Evolutionary conservation across 2,329 filamentous ascomycete species (phyloP), one percentile per base, ranked within the genome.

Genomic region (Neonectria sp.): DNA sequence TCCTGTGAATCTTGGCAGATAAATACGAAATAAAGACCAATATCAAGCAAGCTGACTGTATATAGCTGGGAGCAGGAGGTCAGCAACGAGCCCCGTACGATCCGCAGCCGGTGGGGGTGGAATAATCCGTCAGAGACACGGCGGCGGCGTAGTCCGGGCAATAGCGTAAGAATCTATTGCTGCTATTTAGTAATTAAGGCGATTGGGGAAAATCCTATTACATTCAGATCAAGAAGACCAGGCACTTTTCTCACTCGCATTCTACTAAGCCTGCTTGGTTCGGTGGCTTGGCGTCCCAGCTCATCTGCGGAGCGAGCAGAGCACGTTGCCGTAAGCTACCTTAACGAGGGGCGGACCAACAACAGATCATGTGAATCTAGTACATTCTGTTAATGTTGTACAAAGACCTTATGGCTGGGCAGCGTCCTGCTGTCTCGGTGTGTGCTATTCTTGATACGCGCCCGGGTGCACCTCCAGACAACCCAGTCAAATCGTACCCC

Each of bases 161-260:
- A 69, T 70, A 65, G 74, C 65, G 74, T 71, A 65, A 73, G 71
- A 73, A 56, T 58, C 46, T 68, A 68, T 62, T 60, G 58, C 55
- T 46, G 65, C 60, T 25, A 66, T 40, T 25, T 15, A 43, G 59
- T 60, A 68, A 55, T 55, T 45, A 29, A 15, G 29, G 40, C 27
- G 27, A 29, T 51, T 33, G 55, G 64, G 55, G 21, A 21, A 62
- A 43, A n/a, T 49, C 15, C 43, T 65, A 21, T 43, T 40, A 21
- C 9, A 65, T 58, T 57, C 53, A 27, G 31, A 58, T 58, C 45
- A 43, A 60, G 55, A 35, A 48, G 46, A 40, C 25, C n/a, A 15
- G 17, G 52, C 7, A 9, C 24, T 33, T 33, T 55, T 56, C 56
- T 52, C 63, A 25, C 53, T 57, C 29, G 15, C 53, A 55, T 53